Conservation (phyloP, 2,329 filamentous ascomycete genomes). For the Daldinia sp. region DNA sequence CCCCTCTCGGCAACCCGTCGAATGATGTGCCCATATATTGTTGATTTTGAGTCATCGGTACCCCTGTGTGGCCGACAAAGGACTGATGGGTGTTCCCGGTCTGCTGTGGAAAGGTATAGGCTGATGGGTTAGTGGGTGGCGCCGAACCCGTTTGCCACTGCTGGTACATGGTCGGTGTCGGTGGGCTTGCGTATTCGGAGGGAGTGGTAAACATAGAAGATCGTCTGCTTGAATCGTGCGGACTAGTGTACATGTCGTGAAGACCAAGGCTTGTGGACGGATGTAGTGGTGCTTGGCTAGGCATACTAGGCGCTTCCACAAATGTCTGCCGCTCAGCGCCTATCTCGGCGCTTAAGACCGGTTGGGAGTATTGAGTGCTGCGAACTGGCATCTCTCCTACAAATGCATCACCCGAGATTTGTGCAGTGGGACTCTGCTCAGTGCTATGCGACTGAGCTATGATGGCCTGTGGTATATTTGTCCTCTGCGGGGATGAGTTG, state of each 20-base stretch:
- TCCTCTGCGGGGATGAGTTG: constrained; percentile 51
- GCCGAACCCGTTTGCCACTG: constrained; percentile 61
- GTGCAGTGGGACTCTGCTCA: constrained; percentile 53
- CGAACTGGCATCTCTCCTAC: constrained; percentile 59
- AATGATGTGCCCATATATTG: constrained; percentile 48
- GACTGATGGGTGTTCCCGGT: constrained; percentile 48
- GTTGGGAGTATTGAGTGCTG: constrained; percentile 55
- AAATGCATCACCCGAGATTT: constrained; percentile 40
- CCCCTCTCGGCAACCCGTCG: constrained; percentile 49
- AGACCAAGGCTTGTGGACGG: constrained; percentile 54
- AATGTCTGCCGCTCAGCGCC: constrained; percentile 53
- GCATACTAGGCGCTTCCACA: constrained; percentile 45
- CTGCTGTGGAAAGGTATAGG: constrained; percentile 62
- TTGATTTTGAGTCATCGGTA: constrained; percentile 46
- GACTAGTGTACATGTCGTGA: constrained; percentile 59
- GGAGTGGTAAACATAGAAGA: constrained; percentile 59
- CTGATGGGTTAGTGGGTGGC: constrained; percentile 55
- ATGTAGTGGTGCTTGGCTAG: constrained; percentile 47
- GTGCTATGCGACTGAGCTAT: constrained; percentile 53
- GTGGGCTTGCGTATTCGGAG: constrained; percentile 60
- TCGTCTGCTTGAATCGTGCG: constrained; percentile 61
- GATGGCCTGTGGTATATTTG: constrained; percentile 47
- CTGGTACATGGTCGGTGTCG: constrained; percentile 56
- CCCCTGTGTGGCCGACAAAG: constrained; percentile 49
- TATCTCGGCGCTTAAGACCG: constrained; percentile 60